Base-by-base conservation (phyloP, 129 eudicot genomes). In the Pittosporum tobira region DNA sequence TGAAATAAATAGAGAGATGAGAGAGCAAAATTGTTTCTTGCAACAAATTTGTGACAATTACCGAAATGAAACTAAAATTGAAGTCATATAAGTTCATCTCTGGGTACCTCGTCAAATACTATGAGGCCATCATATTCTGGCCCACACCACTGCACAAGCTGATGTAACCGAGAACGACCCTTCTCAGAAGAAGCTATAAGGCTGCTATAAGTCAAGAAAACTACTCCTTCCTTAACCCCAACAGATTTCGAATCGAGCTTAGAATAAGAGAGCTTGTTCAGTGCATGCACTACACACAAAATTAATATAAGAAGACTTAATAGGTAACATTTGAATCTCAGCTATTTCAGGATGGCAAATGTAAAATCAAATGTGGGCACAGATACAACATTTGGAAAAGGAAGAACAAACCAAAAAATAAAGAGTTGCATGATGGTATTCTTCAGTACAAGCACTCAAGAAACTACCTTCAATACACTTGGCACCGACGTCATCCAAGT, bases 61-160 rank as follows among this genome's bases (percentile, higher is more conserved):
- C 49, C 16, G 16, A 16, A 11, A 36, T 43, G 37, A 26, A 28
- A 57, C 23, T 42, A 45, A 22, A 10, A 14, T 26, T 34, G 24
- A 58, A 25, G 42, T 66, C n/a, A n/a, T n/a, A n/a, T n/a, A 23
- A 8, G 20, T 30, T 2, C 30, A 20, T 54, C 3, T 23, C 24
- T 30, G 54, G n/a, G 64, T 82, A 87, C 99, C 96, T 93, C 99
- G 77, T 93, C 99, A 81, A 87, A 93, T 69, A 93, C 71, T 51
- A 93, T 59, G 51, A 93, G 94, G 36, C 96, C 96, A 71, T 93
- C 96, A 68, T 61, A 84, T 21, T 81, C 80, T 45, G 63, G 69
- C 48, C 96, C 99, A 79, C 72, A 84, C 99, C 99, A 93, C 63
- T 87, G 96, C 67, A 79, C 96, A 79, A 93, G 99, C 65, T 93